phyloP scores from a whole-genome alignment of 1,284 basidiomycete species.

The Xerocomus amazonicus region DNA sequence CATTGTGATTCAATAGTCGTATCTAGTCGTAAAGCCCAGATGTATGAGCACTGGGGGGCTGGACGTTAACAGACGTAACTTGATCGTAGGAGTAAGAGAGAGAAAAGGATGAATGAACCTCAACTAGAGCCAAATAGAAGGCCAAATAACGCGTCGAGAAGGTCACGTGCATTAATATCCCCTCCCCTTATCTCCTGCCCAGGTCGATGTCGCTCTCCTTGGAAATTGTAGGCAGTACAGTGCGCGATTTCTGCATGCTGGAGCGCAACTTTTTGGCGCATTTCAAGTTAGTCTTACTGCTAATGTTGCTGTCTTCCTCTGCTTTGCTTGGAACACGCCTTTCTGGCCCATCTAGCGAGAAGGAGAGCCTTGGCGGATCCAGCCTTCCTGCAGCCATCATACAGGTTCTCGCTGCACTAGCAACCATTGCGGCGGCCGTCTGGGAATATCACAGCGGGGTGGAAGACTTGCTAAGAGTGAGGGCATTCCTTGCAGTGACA shows the following conservation, averaged over 20 bases:
- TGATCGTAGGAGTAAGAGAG: constrained; percentile 13
- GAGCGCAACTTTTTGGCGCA: constrained; percentile 70
- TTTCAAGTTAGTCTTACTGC: constrained; percentile 59
- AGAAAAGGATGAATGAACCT: constrained; percentile 20
- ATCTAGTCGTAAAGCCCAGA: constrained; percentile 24
- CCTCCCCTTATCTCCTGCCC: not conserved
- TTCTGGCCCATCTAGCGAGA: constrained; percentile 34
- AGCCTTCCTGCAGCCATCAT: constrained; percentile 35
- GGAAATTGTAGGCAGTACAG: constrained; percentile 43
- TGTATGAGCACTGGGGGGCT: not conserved
- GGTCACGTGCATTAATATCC: constrained; percentile 18
- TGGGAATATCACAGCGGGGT: constrained; percentile 64
- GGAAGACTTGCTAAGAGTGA: constrained; percentile 50
- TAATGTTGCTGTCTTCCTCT: constrained; percentile 60
- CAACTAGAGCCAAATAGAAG: constrained; percentile 47
- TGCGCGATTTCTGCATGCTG: constrained; percentile 71
- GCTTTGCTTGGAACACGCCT: constrained; percentile 58
- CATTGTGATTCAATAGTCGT: constrained; percentile 42
- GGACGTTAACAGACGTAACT: constrained; percentile 31
- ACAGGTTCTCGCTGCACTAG: constrained; percentile 48
- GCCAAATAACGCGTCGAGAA: constrained; percentile 33
- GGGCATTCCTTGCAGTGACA: constrained; percentile 55
- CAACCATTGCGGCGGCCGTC: constrained; percentile 51
- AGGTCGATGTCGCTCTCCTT: constrained; percentile 23
- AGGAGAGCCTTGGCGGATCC: constrained; percentile 15